Base-by-base conservation (phyloP, 495 filamentous ascomycete species). In the Delitschia confertaspora region DNA sequence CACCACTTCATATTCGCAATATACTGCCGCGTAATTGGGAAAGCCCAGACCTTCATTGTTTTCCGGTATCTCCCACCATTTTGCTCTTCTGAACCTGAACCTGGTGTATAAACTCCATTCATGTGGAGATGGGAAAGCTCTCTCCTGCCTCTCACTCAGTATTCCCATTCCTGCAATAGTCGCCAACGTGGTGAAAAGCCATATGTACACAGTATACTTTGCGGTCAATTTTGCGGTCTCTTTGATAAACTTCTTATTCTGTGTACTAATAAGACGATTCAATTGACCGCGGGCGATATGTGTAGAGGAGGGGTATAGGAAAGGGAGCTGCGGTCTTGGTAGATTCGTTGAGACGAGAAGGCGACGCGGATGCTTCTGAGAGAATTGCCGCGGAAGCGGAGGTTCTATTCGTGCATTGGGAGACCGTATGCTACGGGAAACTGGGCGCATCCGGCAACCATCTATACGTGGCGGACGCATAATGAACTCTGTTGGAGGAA, bases 271-370 rank as follows among this genome's bases (percentile, higher is more conserved):
- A 32, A 84, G 69, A 17, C 86, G 80, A 18, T 79, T 75, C 29
- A 70, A 69, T 50, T 70, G 57, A 59, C 64, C 38, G 68, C 46
- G 70, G 26, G 63, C 64, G 64, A 52, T 11, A 60, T 60, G 29
- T 63, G 64, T 10, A 23, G 68, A 53, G n/a, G 65, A 57, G 24
- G 72, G 73, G 38, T 73, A 73, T 57, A 87, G 80, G 60, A 86
- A 94, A 14, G 83, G 82, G 19, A 91, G 65, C 57, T 88, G 82
- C 20, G 87, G 86, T n/a, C 87, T 78, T 17, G 67, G 65, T n/a
- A 31, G 13, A 33, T 39, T 47, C 8, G 60, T 59, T 17, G 71
- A 69, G 47, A 78, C 49, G 27, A 75, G 61, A n/a, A 70, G 65
- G 16, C 67, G 64, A 9, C 48, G 53, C 30, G 48, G 47, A 18